phyloP scores from a whole-genome alignment of 1,139 yeast genomes.

The Taphrina sp. region DNA sequence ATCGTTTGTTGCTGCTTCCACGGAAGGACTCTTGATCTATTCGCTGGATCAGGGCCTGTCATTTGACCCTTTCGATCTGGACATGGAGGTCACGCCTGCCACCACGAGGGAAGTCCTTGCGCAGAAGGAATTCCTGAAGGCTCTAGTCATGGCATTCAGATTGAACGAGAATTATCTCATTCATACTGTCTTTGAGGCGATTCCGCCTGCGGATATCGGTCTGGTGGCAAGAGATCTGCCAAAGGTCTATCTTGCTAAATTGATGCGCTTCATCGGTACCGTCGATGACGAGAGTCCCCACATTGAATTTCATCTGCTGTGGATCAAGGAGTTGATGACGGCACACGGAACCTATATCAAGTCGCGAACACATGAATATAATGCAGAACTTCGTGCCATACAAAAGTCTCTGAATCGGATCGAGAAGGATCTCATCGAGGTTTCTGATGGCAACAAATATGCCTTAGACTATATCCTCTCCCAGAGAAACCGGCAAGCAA shows the following conservation, averaged over 20 bases:
- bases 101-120: conserved; percentile 58
- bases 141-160: conserved; percentile 90
- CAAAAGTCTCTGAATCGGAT: conserved; percentile 65
- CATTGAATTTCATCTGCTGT: conserved; percentile 74
- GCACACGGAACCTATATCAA: conserved; percentile 76
- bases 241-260: conserved; percentile 64
- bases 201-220: conserved; percentile 72
- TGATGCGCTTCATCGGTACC: conserved; percentile 70
- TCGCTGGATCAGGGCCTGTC: conserved; percentile 71
- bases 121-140: conserved; percentile 54
- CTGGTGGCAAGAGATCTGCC: conserved; percentile 71
- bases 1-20: conserved; percentile 91
- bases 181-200: conserved; percentile 66
- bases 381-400: conserved; percentile 58
- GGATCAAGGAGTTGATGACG: conserved; percentile 70
- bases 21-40: conserved; percentile 85
- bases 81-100: conserved; percentile 85
- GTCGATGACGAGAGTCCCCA: conserved; percentile 75
- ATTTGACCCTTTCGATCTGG: conserved; percentile 95
- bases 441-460: conserved; percentile 58
- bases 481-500: conserved; percentile 1
- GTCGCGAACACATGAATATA: conserved; percentile 61
- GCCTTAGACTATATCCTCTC: conserved; percentile 49
- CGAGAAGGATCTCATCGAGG: conserved; percentile 67
- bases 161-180: conserved; percentile 76